Conservation (phyloP, 768 basidiomycete species). For the Lyophyllum atratum region DNA sequence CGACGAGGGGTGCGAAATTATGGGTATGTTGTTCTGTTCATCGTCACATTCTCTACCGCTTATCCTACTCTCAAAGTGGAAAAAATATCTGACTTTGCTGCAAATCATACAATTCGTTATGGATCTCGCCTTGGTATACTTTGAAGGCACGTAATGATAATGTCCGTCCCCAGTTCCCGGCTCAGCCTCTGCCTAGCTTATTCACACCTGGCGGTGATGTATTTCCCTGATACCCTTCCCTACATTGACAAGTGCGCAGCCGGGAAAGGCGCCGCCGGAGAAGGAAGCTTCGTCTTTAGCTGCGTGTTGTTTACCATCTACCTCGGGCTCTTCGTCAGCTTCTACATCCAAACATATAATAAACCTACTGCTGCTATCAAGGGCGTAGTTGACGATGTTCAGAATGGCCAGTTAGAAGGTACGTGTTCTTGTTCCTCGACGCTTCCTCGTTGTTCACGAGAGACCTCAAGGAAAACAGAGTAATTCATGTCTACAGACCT, state of each 20-base stretch:
- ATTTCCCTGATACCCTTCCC: constrained; percentile 64
- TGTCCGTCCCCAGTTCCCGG: not conserved
- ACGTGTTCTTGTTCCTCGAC: no score
- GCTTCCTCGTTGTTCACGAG: no score
- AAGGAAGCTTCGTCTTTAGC: constrained; percentile 85
- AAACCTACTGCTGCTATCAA: constrained; percentile 48
- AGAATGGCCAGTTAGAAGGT: no score
- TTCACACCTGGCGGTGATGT: constrained; percentile 73
- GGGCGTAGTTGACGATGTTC: no score
- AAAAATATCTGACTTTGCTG: constrained; percentile 95
- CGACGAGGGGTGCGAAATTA: constrained; percentile 93
- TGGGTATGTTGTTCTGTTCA: constrained; percentile 63
- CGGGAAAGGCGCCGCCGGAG: constrained; percentile 87
- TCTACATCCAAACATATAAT: constrained; percentile 86
- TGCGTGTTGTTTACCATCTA: constrained; percentile 88
- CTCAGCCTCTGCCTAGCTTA: constrained; percentile 51
- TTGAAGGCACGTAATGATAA: constrained; percentile 72
- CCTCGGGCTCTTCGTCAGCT: constrained; percentile 93
- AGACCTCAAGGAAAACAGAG: no score
- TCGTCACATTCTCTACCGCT: constrained; percentile 5
- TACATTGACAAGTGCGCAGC: constrained; percentile 82
- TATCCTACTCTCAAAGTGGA: constrained; percentile 67
- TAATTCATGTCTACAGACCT: no score
- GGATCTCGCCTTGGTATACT: constrained; percentile 89
- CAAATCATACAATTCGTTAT: constrained; percentile 97